Base-by-base conservation (phyloP, 306 rosid genomes). In the Ormosia semicastrata region DNA sequence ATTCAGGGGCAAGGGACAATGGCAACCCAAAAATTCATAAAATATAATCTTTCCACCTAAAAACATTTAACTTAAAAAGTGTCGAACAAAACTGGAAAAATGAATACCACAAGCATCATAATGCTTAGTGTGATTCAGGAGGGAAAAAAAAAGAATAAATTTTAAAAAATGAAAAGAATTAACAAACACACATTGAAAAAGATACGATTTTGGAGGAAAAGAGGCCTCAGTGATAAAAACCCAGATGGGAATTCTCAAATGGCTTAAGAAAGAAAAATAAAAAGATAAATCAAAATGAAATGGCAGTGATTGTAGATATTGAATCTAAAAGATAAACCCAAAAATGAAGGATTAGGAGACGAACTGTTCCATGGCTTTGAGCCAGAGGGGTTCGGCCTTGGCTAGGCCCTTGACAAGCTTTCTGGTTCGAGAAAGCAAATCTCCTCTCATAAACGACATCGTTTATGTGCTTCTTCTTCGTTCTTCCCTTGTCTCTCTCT, bases 361-460 rank as follows among this genome's bases (percentile, higher is more conserved):
- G 33, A 43, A 93, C 98, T 85, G 92, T 81, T 93, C 94, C 98
- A 93, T 93, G 85, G 97, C 98, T 88, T 95, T 95, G 86, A 93
- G 94, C 98, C 98, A 95, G 47, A 87, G 57, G 15, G 98, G 97
- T 85, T 95, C 92, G 0, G 92, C 84, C 83, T 78, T 87, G 79
- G 98, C 99, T 70, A 90, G 66, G 54, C 99, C 99, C 87, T 91
- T 93, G 30, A 93, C 97, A 11, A 95, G 93, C 94, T 91, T 95
- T 85, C 89, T 83, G 30, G 98, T 89, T 50, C 84, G 87, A 17
- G 82, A 71, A 67, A 95, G 87, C 83, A 95, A 82, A 85, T 95
- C 89, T 43, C 98, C 98, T 57, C 74, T 83, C 91, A 88, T 85
- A 88, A 91, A 95, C 52, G 95, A 93, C 98, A 95, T 91, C 47